Base-by-base conservation (phyloP, 2,329 filamentous ascomycete species). In the Magnaporthiopsis incrustans region DNA sequence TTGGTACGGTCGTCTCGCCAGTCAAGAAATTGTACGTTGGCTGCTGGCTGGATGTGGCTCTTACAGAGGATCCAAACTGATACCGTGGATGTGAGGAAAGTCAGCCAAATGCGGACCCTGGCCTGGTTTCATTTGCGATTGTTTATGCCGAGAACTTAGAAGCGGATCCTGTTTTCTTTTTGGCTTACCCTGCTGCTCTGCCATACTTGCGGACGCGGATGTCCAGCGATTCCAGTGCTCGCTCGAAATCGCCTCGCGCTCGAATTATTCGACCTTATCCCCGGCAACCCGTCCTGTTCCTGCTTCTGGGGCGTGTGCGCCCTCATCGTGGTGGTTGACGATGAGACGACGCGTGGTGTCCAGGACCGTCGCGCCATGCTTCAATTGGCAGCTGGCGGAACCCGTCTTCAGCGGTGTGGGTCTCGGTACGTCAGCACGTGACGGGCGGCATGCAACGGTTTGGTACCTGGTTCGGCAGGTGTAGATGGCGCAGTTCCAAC, bases 21-120 rank as follows among this genome's bases (percentile, higher is more conserved):
- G 73, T 73, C 33, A 80, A 69, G 65, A 74, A 73, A 67, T 79
- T 79, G 70, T 78, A 78, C 4, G 72, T 70, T 1, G 73, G 70
- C 44, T 74, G 73, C 22, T 53, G 44, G 4, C 65, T 68, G 10
- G 70, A 70, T 22, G 69, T 70, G 57, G 66, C 68, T 18, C 73
- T 70, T 22, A 71, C 68, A n/a, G 66, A 67, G 22, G 44, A 22
- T 53, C 68, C 67, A 63, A 73, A 69, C 73, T 74, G 44, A 53
- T 7, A 22, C 18, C 44, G 44, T 8, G 3, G 22, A 22, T 53
- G 22, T n/a, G 22, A 25, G 11, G n/a, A 53, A 6, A 53, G 44
- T 53, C 18, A 53, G 44, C 18, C 44, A 53, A 25, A 25, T 10
- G 44, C 44, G 44, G 44, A 53, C 44, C 44, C 44, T 25, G 44